A percentile compares a stretch with the other conserved stretches of the same genome.
These are phyloP conservation scores for Mycena haematopus DNA, from an alignment of 768 basidiomycete species.

Conservation along the genomic window DNA sequence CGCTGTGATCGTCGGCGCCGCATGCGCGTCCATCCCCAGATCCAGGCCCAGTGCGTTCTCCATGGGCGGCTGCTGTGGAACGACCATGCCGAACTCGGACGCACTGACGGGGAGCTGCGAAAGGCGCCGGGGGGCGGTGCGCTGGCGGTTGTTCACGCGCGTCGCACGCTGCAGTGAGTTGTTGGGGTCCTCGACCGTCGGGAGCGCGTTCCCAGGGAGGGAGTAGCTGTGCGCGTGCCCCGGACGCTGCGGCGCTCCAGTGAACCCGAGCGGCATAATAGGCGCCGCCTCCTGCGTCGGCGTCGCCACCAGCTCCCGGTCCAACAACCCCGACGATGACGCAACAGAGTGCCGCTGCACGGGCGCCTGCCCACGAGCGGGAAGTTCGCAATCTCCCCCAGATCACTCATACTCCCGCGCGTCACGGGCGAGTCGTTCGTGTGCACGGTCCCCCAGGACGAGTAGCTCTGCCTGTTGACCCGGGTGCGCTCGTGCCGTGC, in stretches of 20 bases:
- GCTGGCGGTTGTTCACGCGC: conserved; percentile 9
- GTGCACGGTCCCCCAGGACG: conserved; percentile 30
- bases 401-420: conserved; percentile 20
- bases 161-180: conserved; percentile 4
- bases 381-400: conserved; percentile 19
- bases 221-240: conserved; percentile 22
- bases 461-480: conserved; percentile 23
- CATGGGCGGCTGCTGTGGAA: conserved; percentile 9
- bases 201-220: conserved; percentile 4
- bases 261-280: conserved; percentile 9
- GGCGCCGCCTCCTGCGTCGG: conserved; percentile 8
- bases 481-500: conserved; percentile 19
- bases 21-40: conserved; percentile 15
- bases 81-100: conserved; percentile 7
- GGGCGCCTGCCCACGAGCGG: background rate
- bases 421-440: conserved; percentile 9
- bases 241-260: background rate
- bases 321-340: conserved; percentile 1
- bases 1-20: conserved; percentile 18
- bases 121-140: conserved; percentile 15
- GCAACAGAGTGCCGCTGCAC: background rate
- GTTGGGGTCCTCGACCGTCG: conserved; percentile 4
- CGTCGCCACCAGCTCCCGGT: conserved; percentile 14
- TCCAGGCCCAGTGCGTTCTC: conserved; percentile 28
- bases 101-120: conserved; percentile 17